These are phyloP conservation scores for Ophidiomyces ophidiicola DNA, from an alignment of 2,329 filamentous ascomycete species.

Conservation along the genomic window DNA sequence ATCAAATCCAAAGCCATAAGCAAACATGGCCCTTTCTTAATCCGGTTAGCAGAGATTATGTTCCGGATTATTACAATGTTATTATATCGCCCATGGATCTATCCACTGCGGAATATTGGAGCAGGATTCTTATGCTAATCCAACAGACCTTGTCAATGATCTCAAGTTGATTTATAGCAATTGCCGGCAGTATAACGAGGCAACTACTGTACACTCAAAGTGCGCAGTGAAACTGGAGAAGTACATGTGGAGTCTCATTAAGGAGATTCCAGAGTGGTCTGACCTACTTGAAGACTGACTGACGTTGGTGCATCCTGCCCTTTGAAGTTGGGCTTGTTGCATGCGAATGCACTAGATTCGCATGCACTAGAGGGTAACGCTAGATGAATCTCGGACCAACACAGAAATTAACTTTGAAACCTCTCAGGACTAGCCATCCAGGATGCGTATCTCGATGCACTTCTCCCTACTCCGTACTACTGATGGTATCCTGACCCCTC, in stretches of 20 bases:
- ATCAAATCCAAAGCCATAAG: constrained; percentile 72
- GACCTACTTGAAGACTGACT: constrained; percentile 13
- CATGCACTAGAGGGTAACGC: too few species aligned
- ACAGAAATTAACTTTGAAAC: too few species aligned
- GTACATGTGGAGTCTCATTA: constrained; percentile 73
- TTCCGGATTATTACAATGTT: constrained; percentile 81
- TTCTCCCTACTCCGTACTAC: too few species aligned
- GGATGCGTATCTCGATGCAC: too few species aligned
- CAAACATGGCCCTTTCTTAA: constrained; percentile 75
- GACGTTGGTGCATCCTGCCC: neutral
- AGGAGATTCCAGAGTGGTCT: constrained; percentile 68
- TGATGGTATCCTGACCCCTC: too few species aligned
- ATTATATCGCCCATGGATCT: constrained; percentile 86
- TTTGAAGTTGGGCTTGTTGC: too few species aligned
- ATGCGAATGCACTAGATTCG: too few species aligned
- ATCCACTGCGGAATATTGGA: constrained; percentile 75
- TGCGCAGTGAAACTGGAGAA: constrained; percentile 71
- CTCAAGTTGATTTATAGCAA: constrained; percentile 72
- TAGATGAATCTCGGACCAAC: too few species aligned
- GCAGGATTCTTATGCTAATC: constrained; percentile 67
- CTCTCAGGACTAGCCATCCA: too few species aligned
- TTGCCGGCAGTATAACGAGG: constrained; percentile 79
- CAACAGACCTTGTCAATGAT: constrained; percentile 71
- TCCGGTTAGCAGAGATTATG: constrained; percentile 75
- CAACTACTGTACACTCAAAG: constrained; percentile 75